Percentiles rank a stretch among this genome's conserved stretches.
Conservation (phyloP, 495 filamentous ascomycete genomes). For the Niebla homalea region DNA sequence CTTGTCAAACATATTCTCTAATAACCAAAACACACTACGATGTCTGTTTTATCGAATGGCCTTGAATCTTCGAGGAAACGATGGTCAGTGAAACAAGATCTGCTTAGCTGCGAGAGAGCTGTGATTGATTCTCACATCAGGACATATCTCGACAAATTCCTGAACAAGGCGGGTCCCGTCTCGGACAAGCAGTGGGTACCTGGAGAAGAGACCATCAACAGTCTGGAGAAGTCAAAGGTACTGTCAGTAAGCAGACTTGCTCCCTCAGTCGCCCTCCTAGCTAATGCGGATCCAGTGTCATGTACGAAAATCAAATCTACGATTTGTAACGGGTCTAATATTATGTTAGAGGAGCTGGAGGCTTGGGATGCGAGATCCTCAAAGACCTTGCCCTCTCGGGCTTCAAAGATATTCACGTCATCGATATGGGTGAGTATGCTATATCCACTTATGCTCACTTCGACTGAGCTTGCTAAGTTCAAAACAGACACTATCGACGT, state of each 20-base stretch:
- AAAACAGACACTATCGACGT: conserved; percentile 84
- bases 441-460: background rate
- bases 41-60: conserved; percentile 8
- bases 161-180: conserved; percentile 64
- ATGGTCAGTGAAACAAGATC: background rate
- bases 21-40: background rate
- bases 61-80: background rate
- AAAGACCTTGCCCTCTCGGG: conserved; percentile 94
- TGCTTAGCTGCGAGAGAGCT: background rate
- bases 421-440: conserved; percentile 72
- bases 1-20: background rate
- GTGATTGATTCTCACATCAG: conserved; percentile 25
- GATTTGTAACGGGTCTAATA: background rate
- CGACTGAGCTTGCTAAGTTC: conserved; percentile 13
- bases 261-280: conserved; percentile 14
- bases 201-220: conserved; percentile 45
- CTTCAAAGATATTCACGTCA: conserved; percentile 95
- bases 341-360: conserved; percentile 70
- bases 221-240: conserved; percentile 53
- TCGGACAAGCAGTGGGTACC: conserved; percentile 56
- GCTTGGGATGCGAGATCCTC: conserved; percentile 89
- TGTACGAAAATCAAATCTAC: conserved; percentile 22
- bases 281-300: conserved; percentile 28
- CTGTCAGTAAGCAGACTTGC: conserved; percentile 37
- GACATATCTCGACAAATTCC: conserved; percentile 68